Evolutionary conservation across 2,329 filamentous ascomycete genomes (phyloP).

Genomic region (Ilyonectria robusta): DNA sequence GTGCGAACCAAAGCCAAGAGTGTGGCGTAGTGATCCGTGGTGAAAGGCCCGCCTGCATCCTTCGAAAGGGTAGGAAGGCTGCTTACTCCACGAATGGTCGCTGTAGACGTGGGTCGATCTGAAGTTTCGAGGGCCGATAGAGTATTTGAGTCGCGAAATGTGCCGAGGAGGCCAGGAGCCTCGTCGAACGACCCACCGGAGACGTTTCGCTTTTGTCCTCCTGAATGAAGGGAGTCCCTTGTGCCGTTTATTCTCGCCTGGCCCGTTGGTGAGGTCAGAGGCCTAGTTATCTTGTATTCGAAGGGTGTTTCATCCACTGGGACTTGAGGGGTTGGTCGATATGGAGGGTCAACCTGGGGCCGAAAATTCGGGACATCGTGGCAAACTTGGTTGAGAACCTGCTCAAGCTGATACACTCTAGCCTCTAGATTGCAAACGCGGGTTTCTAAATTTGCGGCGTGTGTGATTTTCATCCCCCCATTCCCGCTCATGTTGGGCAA

Average conservation of each 20-base stretch:
- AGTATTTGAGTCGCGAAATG: conserved; percentile 21
- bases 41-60: conserved; percentile 51
- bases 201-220: conserved; percentile 57
- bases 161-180: conserved; percentile 58
- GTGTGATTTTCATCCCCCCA: conserved; percentile 70
- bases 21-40: conserved; percentile 63
- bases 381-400: conserved; percentile 65
- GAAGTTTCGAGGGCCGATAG: conserved; percentile 12
- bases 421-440: conserved; percentile 67
- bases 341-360: conserved; percentile 48
- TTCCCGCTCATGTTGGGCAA: conserved; percentile 62
- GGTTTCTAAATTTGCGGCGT: conserved; percentile 67
- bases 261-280: conserved; percentile 6
- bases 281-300: conserved; percentile 22
- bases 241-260: conserved; percentile 17
- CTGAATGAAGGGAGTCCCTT: conserved; percentile 38
- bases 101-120: conserved; percentile 59
- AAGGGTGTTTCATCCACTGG: conserved; percentile 43
- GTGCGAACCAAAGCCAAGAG: conserved; percentile 68
- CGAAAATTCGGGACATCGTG: conserved; percentile 60
- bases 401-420: conserved; percentile 67
- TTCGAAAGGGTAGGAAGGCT: conserved; percentile 60
- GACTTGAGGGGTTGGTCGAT: conserved; percentile 43
- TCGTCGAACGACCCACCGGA: conserved; percentile 61
- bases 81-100: conserved; percentile 63